Percentiles rank a stretch among this genome's conserved stretches.
Evolutionary conservation across 305 asterid species (phyloP).

Genomic region (Fraxinus sp.): DNA sequence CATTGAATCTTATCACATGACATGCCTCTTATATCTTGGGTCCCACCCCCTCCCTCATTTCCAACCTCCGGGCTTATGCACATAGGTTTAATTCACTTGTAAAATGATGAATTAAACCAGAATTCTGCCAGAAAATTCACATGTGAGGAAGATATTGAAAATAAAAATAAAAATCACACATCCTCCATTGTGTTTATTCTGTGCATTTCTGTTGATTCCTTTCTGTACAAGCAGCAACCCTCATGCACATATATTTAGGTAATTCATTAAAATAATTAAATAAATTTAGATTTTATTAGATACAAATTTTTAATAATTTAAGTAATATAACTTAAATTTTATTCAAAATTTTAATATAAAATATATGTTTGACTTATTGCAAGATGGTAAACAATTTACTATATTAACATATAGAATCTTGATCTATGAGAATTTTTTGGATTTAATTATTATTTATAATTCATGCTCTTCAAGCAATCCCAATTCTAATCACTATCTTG

Average conservation of each 20-base stretch:
- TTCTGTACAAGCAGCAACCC: no score
- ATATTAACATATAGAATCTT: not conserved
- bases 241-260: not conserved
- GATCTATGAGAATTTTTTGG: not conserved
- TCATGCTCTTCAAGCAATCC: not conserved
- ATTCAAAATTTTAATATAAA: not conserved
- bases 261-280: not conserved
- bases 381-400: not conserved
- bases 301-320: not conserved
- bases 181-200: no score
- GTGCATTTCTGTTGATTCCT: no score
- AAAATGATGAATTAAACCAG: no score
- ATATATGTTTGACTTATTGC: not conserved
- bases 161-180: no score
- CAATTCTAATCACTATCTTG: not conserved
- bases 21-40: constrained; percentile 23
- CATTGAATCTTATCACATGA: constrained; percentile 51
- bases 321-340: not conserved
- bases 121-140: no score
- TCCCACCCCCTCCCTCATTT: constrained; percentile 21
- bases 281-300: not conserved
- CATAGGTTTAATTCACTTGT: not conserved
- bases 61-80: not conserved
- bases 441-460: not conserved
- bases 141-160: no score